Percentiles rank a stretch among this genome's conserved stretches.
Evolutionary conservation across 495 filamentous ascomycete genomes (phyloP).

Genomic region (Xylaria telfairii): DNA sequence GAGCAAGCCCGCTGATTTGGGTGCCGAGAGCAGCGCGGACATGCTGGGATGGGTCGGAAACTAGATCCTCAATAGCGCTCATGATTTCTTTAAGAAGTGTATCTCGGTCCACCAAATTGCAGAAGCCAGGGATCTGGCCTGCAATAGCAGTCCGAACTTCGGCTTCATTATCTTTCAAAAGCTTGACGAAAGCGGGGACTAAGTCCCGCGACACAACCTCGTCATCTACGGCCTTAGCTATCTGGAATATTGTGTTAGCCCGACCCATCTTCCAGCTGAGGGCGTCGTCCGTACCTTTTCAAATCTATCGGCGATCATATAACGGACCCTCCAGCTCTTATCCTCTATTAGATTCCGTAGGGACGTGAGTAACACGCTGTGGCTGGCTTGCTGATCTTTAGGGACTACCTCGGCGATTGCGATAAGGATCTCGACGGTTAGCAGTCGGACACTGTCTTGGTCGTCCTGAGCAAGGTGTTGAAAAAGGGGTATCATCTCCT

Average conservation of each 20-base stretch:
- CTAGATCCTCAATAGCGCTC: slow-evolving; percentile 93
- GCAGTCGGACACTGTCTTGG: slow-evolving; percentile 93
- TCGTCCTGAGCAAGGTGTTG: slow-evolving; percentile 95
- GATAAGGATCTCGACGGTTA: slow-evolving; percentile 96
- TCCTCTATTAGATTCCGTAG: slow-evolving; percentile 93
- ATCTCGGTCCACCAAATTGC: slow-evolving; percentile 80
- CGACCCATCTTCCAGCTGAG: neutral
- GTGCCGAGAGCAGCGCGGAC: slow-evolving; percentile 94
- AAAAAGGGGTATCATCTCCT: slow-evolving; percentile 99
- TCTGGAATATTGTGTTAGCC: slow-evolving; percentile 58
- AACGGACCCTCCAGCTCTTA: slow-evolving; percentile 98
- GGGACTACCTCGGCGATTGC: slow-evolving; percentile 96
- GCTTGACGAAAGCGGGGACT: slow-evolving; percentile 95
- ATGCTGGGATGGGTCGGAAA: slow-evolving; percentile 94
- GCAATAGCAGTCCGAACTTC: slow-evolving; percentile 97
- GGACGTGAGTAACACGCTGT: slow-evolving; percentile 88
- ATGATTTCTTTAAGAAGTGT: slow-evolving; percentile 96
- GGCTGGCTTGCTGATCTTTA: slow-evolving; percentile 96
- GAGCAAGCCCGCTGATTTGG: slow-evolving; percentile 95
- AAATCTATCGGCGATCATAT: slow-evolving; percentile 98
- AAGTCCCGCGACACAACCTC: slow-evolving; percentile 93
- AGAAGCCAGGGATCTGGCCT: slow-evolving; percentile 97
- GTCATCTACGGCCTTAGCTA: slow-evolving; percentile 97
- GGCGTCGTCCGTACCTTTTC: slow-evolving; percentile 73
- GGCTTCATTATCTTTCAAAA: slow-evolving; percentile 95